A percentile compares a stretch with the other conserved stretches of the same genome.
Evolutionary conservation across 2,329 filamentous ascomycete genomes (phyloP).

Genomic region (Beauveria caledonica): DNA sequence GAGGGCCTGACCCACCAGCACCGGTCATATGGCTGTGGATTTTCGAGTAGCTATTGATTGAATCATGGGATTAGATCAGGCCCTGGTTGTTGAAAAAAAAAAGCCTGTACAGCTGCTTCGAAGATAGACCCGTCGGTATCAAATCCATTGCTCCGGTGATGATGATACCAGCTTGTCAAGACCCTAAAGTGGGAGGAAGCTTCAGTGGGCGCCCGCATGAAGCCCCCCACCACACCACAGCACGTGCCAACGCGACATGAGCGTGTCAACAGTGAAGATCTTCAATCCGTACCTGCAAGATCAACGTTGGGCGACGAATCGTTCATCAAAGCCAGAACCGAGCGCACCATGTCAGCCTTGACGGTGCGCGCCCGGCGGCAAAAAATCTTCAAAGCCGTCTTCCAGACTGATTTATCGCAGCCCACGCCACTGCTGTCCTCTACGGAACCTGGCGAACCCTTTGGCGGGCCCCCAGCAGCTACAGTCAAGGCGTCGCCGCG

Average conservation of each 20-base stretch:
- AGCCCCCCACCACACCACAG: background rate
- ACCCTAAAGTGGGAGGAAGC: too few species aligned
- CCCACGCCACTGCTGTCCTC: slow-evolving; percentile 37
- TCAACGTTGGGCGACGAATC: background rate
- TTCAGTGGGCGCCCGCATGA: background rate
- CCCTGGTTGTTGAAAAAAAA: too few species aligned
- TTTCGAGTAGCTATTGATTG: too few species aligned
- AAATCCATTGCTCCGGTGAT: too few species aligned
- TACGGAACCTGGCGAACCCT: slow-evolving; percentile 35
- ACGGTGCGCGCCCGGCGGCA: slow-evolving; percentile 39
- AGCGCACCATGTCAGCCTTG: slow-evolving; percentile 29
- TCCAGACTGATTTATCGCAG: slow-evolving; percentile 42
- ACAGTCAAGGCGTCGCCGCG: slow-evolving; percentile 14
- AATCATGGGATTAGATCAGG: too few species aligned
- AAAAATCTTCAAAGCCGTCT: slow-evolving; percentile 47
- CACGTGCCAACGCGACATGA: slow-evolving; percentile 4
- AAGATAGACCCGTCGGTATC: too few species aligned
- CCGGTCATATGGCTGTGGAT: too few species aligned
- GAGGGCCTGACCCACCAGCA: too few species aligned
- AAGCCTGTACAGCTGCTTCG: too few species aligned
- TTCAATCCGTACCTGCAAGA: background rate
- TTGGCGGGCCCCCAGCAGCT: slow-evolving; percentile 32
- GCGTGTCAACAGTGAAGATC: background rate
- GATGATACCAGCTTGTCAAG: background rate
- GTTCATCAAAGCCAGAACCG: background rate